These are phyloP conservation scores for Pseudogymnoascus sp. DNA, from an alignment of 2,329 filamentous ascomycete species.

Conservation along the genomic window DNA sequence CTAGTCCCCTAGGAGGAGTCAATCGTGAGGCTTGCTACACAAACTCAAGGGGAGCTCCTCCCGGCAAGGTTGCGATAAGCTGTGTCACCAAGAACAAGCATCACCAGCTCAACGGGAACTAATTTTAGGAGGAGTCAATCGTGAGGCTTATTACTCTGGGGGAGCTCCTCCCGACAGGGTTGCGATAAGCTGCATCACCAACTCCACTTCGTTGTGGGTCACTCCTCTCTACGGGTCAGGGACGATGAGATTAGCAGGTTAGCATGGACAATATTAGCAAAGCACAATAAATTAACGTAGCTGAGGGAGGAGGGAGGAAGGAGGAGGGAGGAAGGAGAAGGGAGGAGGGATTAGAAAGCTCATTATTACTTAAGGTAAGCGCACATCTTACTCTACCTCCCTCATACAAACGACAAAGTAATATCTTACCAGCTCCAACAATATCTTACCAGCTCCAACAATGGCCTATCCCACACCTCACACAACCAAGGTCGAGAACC, in stretches of 20 bases:
- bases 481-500: slow-evolving; percentile 31
- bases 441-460: not conserved
- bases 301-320: not conserved
- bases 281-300: not conserved
- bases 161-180: not conserved
- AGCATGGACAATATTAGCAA: not conserved
- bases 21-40: not conserved
- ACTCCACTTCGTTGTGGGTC: not conserved
- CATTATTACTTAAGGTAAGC: not conserved
- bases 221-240: not conserved
- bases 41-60: not conserved
- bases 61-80: not conserved
- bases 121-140: not conserved
- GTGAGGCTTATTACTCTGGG: not conserved
- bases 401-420: not conserved
- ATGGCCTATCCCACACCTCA: slow-evolving; percentile 24
- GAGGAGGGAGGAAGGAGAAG: not conserved
- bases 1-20: not conserved
- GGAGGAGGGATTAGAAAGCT: not conserved
- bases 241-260: not conserved
- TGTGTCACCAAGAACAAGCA: not conserved
- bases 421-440: not conserved
- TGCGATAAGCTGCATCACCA: not conserved
- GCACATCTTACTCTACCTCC: not conserved
- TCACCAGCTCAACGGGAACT: not conserved